Evolutionary conservation across 129 eudicot species (phyloP), one percentile per base, ranked within the genome.

Genomic region (Tagetes patula): DNA sequence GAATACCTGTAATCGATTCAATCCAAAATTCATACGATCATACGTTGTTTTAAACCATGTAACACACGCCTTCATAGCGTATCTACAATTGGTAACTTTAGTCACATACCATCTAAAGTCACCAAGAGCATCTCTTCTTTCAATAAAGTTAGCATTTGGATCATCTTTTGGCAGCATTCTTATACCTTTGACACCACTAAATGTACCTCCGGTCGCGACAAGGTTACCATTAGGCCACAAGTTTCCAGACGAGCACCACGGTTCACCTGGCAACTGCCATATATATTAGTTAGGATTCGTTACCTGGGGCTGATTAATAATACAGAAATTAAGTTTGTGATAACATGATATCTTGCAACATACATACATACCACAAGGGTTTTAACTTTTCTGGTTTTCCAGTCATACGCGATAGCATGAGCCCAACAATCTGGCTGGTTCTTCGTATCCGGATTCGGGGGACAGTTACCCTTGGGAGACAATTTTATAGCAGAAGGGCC

Each of bases 171-270:
- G 47, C 33, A 85, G 14, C 56, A 82, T 72, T 72, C 98, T 80
- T 37, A 92, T 42, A 6, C 82, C 59, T 79, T 64, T 82, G 5
- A 70, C 70, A 67, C 88, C 96, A n/a, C 80, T 85, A 5, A 49
- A 32, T 52, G 75, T 79, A 6, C 98, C 98, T 52, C 98, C 98
- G 2, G 96, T 84, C 32, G 85, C 82, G 40, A 93, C 49, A 4
- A 93, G 83, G 72, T 70, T 78, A 14, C 98, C 98, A 20, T 83
- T 75, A 6, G 85, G 69, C 39, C 87, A 45, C 38, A 93, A 76
- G 27, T 90, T 85, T 60, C 98, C 98, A 0, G 87, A 81, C 6
- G 98, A 93, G 71, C 98, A 90, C 98, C 98, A 93, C 58, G 98
- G 87, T 74, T 91, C 87, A 12, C 83, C 74, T 3, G 63, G 52